Evolutionary conservation across 805 yeast genomes (phyloP), one percentile per base, ranked within the genome.

Genomic region (Soucietia sequanensis): DNA sequence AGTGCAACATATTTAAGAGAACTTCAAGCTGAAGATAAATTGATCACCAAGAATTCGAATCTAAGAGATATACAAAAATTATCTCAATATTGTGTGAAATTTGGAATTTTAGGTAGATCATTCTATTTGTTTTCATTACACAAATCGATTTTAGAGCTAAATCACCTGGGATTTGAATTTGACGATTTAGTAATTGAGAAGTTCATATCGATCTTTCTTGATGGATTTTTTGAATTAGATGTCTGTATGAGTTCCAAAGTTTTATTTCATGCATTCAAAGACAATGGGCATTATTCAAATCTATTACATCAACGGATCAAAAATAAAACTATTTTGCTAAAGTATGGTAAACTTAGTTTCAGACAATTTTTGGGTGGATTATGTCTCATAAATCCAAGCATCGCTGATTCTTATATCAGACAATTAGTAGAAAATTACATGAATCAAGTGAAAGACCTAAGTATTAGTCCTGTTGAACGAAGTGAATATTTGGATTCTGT

Each of bases 331-430:
- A 34, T 22, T 27, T 23, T 33, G 18, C 19, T 48, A 19, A 30
- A 42, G 11, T 44, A 44, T 30, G 30, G 38, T 27, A 27, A 38
- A 22, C 52, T 47, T 31, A 24, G 44, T 6, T 54, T 51, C 35
- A 44, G 37, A 27, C 60, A 54, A 35, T 50, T 42, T 34, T 26
- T 50, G 22, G 58, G 52, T 3, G 39, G 44, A 10, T 31, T 52
- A n/a, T 27, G 33, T 8, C 37, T 18, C 15, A 30, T 34, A 8
- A 39, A 40, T 17, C 26, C 36, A 9, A 23, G 23, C 6, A 20
- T 20, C n/a, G 39, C 42, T 14, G 47, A 46, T 18, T 27, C 24
- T 11, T 52, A 54, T 50, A 35, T 50, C 14, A 24, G 37, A 7
- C 22, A 23, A 11, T 15, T 48, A 23, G 30, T 44, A 5, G 29